These are phyloP conservation scores for Picea abies DNA, from an alignment of 83 land plant genomes.

Conservation along the genomic window DNA sequence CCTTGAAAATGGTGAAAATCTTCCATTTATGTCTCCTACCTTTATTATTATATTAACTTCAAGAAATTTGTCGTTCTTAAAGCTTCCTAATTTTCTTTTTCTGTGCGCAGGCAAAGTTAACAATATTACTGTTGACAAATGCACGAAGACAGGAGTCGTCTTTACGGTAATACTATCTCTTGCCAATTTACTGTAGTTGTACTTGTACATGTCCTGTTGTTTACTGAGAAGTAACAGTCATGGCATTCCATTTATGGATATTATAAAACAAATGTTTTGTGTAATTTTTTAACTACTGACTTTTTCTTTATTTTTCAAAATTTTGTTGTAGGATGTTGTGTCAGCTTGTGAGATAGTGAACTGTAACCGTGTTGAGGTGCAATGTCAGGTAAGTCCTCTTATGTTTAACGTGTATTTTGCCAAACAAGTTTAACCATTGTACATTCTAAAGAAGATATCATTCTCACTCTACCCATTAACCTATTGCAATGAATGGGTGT, in stretches of 20 bases:
- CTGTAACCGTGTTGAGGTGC: slow-evolving; percentile 93
- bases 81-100: neutral
- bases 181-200: neutral
- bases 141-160: slow-evolving; percentile 87
- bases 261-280: neutral
- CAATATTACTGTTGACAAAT: slow-evolving; percentile 92
- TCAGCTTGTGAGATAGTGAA: slow-evolving; percentile 98
- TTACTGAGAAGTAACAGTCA: neutral
- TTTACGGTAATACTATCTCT: slow-evolving; percentile 58
- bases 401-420: neutral
- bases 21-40: neutral
- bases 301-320: neutral
- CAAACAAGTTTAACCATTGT: too few relatives aligned
- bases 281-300: neutral
- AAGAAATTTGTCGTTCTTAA: neutral
- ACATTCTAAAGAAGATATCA: too few relatives aligned
- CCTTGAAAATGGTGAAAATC: neutral
- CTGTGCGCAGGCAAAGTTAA: slow-evolving; percentile 84
- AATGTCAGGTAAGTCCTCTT: slow-evolving; percentile 77
- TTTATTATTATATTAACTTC: neutral
- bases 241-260: slow-evolving; percentile 1
- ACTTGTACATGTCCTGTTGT: neutral
- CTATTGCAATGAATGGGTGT: neutral
- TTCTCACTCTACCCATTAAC: neutral
- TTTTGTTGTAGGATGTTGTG: slow-evolving; percentile 78